Conservation (phyloP, 768 basidiomycete genomes). For the Pholiota microspora region DNA sequence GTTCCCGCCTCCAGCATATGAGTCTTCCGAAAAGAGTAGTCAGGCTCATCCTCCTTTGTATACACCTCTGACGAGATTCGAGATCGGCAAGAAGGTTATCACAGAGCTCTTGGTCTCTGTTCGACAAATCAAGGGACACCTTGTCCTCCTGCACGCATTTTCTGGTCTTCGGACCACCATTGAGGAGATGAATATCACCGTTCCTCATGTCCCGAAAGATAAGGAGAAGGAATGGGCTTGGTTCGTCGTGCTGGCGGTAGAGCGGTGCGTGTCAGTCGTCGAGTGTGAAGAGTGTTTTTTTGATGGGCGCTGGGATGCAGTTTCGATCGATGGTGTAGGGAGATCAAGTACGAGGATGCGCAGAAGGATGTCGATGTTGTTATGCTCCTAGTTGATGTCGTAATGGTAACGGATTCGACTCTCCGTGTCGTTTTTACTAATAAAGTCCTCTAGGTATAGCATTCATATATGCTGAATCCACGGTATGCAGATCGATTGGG, state of each 20-base stretch:
- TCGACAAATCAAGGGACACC: slow-evolving; percentile 30
- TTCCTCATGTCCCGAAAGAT: slow-evolving; percentile 17
- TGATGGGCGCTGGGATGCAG: slow-evolving; percentile 16
- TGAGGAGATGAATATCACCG: slow-evolving; percentile 12
- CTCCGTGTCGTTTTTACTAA: neutral
- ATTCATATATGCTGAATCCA: slow-evolving; percentile 34
- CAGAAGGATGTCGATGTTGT: slow-evolving; percentile 11
- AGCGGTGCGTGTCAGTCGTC: slow-evolving; percentile 24
- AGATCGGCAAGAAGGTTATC: slow-evolving; percentile 23
- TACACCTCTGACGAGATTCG: slow-evolving; percentile 27
- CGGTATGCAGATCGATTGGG: no score
- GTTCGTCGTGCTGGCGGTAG: slow-evolving; percentile 37
- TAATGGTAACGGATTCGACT: slow-evolving; percentile 28
- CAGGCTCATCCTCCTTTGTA: slow-evolving; percentile 24
- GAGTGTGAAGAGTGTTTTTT: neutral
- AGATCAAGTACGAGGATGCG: slow-evolving; percentile 12
- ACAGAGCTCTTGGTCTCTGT: slow-evolving; percentile 25
- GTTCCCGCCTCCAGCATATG: slow-evolving; percentile 12
- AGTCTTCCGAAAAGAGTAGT: neutral
- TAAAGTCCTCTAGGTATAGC: slow-evolving; percentile 32
- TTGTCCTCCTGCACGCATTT: slow-evolving; percentile 32
- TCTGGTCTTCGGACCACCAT: slow-evolving; percentile 25
- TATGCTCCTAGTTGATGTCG: slow-evolving; percentile 35
- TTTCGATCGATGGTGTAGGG: slow-evolving; percentile 29
- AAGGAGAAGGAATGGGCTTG: slow-evolving; percentile 31